These are phyloP conservation scores for Pythium pyrilobum DNA, from an alignment of 352 stramenopile species.

Conservation along the genomic window DNA sequence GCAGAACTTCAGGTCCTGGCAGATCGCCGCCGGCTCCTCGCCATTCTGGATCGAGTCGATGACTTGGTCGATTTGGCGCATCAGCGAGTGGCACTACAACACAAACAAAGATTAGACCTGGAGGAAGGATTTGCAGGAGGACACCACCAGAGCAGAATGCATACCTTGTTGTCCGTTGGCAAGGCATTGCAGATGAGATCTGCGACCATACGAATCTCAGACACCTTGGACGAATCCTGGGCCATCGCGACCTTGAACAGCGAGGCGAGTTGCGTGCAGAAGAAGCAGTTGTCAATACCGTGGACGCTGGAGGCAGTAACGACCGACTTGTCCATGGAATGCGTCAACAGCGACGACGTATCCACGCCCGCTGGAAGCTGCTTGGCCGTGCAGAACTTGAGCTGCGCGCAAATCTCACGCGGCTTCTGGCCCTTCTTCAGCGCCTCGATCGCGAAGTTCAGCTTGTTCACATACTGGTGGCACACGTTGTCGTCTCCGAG, in stretches of 20 bases:
- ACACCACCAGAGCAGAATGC: background rate
- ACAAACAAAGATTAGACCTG: constrained; percentile 1
- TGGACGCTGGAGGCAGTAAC: background rate
- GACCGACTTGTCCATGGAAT: constrained; percentile 12
- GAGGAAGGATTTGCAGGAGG: too few relatives aligned
- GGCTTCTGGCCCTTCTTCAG: constrained; percentile 63
- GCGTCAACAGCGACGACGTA: constrained; percentile 3
- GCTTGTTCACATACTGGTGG: constrained; percentile 61
- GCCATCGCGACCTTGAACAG: constrained; percentile 49
- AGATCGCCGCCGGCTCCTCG: constrained; percentile 52
- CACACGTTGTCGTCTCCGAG: constrained; percentile 55
- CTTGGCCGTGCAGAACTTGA: constrained; percentile 51
- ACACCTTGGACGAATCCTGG: constrained; percentile 45
- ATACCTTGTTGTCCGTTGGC: constrained; percentile 55
- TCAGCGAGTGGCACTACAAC: constrained; percentile 54
- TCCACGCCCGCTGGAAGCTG: background rate
- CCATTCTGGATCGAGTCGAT: constrained; percentile 64
- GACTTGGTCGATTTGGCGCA: constrained; percentile 54
- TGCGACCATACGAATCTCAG: constrained; percentile 53
- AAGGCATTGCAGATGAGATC: constrained; percentile 59
- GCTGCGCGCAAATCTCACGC: constrained; percentile 45
- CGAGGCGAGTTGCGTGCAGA: constrained; percentile 61
- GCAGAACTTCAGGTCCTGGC: constrained; percentile 63
- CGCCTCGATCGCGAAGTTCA: constrained; percentile 58
- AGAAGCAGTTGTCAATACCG: constrained; percentile 37